Evolutionary conservation across 495 filamentous ascomycete genomes (phyloP).

Genomic region (Hypoxylon rickii): DNA sequence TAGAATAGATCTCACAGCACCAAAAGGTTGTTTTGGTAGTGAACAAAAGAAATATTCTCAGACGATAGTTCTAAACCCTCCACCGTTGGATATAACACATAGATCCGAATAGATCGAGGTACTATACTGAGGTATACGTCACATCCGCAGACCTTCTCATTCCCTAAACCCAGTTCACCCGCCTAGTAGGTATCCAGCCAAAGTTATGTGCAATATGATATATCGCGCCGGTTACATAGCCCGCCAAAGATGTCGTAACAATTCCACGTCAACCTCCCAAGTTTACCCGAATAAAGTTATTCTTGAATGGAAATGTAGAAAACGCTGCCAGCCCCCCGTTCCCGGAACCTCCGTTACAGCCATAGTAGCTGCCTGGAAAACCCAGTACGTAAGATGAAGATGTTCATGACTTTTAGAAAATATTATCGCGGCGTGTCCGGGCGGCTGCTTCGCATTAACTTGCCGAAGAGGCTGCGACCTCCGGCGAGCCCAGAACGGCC

Average conservation of each 20-base stretch:
- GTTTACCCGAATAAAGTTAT: too few species aligned
- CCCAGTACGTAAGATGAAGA: too few species aligned
- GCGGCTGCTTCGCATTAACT: constrained; percentile 28
- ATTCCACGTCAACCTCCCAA: too few species aligned
- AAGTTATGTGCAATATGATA: constrained; percentile 7
- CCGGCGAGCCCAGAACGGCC: constrained; percentile 13
- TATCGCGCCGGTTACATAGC: constrained; percentile 4
- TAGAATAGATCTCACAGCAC: too few species aligned
- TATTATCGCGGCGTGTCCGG: constrained; percentile 20
- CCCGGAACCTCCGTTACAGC: too few species aligned
- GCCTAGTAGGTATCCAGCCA: constrained; percentile 4
- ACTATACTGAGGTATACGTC: not conserved
- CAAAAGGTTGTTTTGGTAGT: too few species aligned
- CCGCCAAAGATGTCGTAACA: too few species aligned
- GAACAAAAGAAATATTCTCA: too few species aligned
- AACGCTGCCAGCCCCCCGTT: too few species aligned
- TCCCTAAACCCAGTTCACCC: constrained; percentile 22
- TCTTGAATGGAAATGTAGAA: constrained; percentile 5
- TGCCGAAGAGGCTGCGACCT: constrained; percentile 17
- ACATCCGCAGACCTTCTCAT: not conserved
- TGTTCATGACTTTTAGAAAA: not conserved
- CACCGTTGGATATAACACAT: not conserved
- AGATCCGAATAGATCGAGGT: not conserved
- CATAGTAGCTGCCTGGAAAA: too few species aligned
- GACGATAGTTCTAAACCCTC: not conserved